Evolutionary conservation across 306 rosid species (phyloP).

Genomic region (Dalbergia cultrata): DNA sequence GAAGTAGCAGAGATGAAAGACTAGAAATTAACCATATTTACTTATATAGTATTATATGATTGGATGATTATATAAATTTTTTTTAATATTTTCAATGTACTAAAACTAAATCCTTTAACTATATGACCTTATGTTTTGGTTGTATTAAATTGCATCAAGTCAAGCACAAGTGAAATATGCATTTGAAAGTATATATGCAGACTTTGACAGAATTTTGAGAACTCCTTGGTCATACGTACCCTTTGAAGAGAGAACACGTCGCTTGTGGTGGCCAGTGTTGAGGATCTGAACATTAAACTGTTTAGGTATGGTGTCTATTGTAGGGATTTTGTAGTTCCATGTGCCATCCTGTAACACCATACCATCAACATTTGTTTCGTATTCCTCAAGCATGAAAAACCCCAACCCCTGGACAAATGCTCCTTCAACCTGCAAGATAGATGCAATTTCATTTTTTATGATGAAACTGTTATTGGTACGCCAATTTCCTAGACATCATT

Average conservation of each 20-base stretch:
- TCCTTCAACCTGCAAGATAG: slow-evolving; percentile 82
- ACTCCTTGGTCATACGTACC: slow-evolving; percentile 63
- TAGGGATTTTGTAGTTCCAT: slow-evolving; percentile 89
- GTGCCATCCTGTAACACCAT: slow-evolving; percentile 72
- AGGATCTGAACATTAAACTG: slow-evolving; percentile 77
- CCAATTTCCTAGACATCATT: too few relatives aligned
- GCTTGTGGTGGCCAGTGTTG: slow-evolving; percentile 71
- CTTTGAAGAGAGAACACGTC: slow-evolving; percentile 84
- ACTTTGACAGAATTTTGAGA: neutral
- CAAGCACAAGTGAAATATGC: neutral
- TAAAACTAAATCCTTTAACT: too few relatives aligned
- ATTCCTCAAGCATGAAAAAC: slow-evolving; percentile 89
- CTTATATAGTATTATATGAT: too few relatives aligned
- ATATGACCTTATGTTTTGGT: too few relatives aligned
- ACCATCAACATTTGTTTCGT: slow-evolving; percentile 69
- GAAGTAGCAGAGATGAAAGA: too few relatives aligned
- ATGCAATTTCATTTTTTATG: slow-evolving; percentile 15
- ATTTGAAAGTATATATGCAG: too few relatives aligned
- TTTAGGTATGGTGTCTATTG: slow-evolving; percentile 86
- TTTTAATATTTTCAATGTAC: too few relatives aligned
- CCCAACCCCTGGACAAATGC: slow-evolving; percentile 91
- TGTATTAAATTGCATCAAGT: neutral
- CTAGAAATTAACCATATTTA: too few relatives aligned
- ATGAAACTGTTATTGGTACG: too few relatives aligned
- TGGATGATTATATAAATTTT: too few relatives aligned